Evolutionary conservation across 768 basidiomycete species (phyloP), one percentile per base, ranked within the genome.

Genomic region (Serpula lacrymans): DNA sequence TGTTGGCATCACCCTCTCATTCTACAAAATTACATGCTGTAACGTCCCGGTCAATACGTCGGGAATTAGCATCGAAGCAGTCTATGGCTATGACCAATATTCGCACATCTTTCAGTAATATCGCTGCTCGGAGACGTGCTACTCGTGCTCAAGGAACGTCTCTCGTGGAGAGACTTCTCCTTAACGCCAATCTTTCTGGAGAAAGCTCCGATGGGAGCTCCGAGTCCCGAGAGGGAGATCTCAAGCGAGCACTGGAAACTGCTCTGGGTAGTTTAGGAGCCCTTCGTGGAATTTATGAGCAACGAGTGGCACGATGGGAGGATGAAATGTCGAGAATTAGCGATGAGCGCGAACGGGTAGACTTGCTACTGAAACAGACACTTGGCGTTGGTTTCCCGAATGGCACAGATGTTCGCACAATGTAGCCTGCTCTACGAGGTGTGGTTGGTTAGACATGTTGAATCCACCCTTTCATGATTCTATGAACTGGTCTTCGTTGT

Each of bases 1-100:
- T 90, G 0, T 64, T 90, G 18, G 86, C 86, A 4, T 75, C 86
- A 0, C 88, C 87, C 0, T 78, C 85, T 2, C 86, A 89, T 53
- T 70, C 80, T 10, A 78, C 75, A 12, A 84, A 82, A 50, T 54
- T 85, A 5, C 75, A 85, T 47, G 57, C 76, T 3, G 57, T 86
- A 18, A 77, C 74, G 3, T 88, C 85, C 18, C 78, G 88, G 6
- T 74, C 82, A 1, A 73, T 89, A 34, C 78, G 84, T 16, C 74
- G 85, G 12, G 73, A 80, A 30, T 54, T 72, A 0, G 44, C 55
- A 3, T 57, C 82, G 9, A 39, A 60, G 21, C 70, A 66, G 20
- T 78, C 79, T 0, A 55, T 71, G 4, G 68, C 72, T 4, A 69
- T 87, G 62, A 52, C 57, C 8, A 69, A 68, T 37, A 67, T 88